Evolutionary conservation across 2,329 filamentous ascomycete genomes (phyloP), one percentile per base, ranked within the genome.

Genomic region (Phialocephala sp.): DNA sequence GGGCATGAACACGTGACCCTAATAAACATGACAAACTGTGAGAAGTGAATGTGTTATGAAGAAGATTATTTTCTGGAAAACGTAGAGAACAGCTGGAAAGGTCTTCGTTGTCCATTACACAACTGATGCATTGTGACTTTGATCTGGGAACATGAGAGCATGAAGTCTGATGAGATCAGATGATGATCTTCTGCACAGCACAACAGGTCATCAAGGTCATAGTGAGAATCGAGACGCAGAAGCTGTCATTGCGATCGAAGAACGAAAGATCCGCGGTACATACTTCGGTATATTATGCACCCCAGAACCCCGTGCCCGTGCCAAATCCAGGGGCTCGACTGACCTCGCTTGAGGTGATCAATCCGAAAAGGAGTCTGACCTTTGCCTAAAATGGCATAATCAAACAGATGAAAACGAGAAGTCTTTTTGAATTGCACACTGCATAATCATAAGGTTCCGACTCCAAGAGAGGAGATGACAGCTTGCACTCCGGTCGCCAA

Each of bases 381-480:
- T 54, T 54, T 54, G 50, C 50, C 50, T 54, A 24, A 54, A 54
- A 18, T 54, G 50, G 50, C 50, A 54, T 54, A 18, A 54, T 20
- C 24, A 27, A 32, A 35, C 50, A 54, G 14, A 54, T 54, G 50
- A 54, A 35, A 27, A 54, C 50, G 12, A 35, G 4, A n/a, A 54
- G n/a, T 27, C 8, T 15, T 18, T 15, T 18, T 22, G 50, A 32
- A n/a, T 15, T 32, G 27, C 50, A 54, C 3, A 41, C 37, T 41
- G 20, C 6, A 22, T 50, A n/a, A 50, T 50, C 45, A 20, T 22
- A n/a, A 54, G 22, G 12, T 54, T 32, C 4, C 12, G n/a, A 18
- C 27, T 35, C 32, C n/a, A 27, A n/a, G 9, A 54, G 12, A 15
- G 50, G 24, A 54, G 50, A 54, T 50, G 45, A 50, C 45, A 50